Conservation (phyloP, 2,329 filamentous ascomycete genomes). For the Aspergillus hiratsukae region DNA sequence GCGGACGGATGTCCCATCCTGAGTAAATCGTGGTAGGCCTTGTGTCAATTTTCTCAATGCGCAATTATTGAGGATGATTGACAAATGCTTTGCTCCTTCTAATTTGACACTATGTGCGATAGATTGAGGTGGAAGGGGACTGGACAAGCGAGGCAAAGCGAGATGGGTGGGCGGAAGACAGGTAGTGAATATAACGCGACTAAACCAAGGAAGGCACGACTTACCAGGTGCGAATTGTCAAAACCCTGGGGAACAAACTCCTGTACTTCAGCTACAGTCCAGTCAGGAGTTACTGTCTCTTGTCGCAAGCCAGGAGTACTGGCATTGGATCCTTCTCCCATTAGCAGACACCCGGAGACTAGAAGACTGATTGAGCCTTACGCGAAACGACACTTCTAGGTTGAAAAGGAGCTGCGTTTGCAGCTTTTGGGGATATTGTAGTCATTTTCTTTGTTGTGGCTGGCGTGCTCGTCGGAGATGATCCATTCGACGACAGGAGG, state of each 20-base stretch:
- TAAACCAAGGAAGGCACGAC: slow-evolving; percentile 18
- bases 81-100: neutral
- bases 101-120: neutral
- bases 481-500: slow-evolving; percentile 34
- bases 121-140: neutral
- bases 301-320: slow-evolving; percentile 38
- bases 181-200: neutral
- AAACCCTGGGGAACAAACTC: slow-evolving; percentile 54
- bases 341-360: slow-evolving; percentile 16
- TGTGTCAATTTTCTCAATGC: neutral
- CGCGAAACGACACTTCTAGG: slow-evolving; percentile 39
- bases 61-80: neutral
- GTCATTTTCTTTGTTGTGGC: slow-evolving; percentile 59
- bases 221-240: slow-evolving; percentile 47
- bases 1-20: neutral
- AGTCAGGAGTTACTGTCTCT: slow-evolving; percentile 40
- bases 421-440: slow-evolving; percentile 77
- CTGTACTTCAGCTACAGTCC: slow-evolving; percentile 42
- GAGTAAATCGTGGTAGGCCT: neutral
- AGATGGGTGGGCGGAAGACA: neutral
- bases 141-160: neutral
- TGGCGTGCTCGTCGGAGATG: slow-evolving; percentile 20
- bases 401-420: slow-evolving; percentile 67
- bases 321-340: slow-evolving; percentile 35
- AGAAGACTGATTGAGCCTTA: slow-evolving; percentile 20